Conservation (phyloP, 1,139 yeast genomes). For the Kodamaea derodonti region DNA sequence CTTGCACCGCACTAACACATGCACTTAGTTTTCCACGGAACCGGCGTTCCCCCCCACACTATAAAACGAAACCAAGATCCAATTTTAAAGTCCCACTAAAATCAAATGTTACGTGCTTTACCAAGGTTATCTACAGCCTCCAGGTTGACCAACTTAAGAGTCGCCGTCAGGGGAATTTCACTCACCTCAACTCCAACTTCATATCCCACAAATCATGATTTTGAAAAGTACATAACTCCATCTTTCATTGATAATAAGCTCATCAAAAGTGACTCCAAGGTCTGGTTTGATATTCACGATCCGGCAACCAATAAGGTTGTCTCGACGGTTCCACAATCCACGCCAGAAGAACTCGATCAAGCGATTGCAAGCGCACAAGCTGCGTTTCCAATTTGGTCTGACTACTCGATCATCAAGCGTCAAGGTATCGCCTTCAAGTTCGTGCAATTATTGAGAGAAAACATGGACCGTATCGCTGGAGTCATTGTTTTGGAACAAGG, state of each 20-base stretch:
- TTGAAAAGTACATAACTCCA: slow-evolving; percentile 51
- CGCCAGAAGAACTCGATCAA: slow-evolving; percentile 59
- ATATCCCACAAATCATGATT: slow-evolving; percentile 48
- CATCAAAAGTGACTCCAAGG: slow-evolving; percentile 49
- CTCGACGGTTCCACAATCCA: slow-evolving; percentile 69
- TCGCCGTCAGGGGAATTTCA: no score
- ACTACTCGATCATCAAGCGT: slow-evolving; percentile 59
- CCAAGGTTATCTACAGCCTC: no score
- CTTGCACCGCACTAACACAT: no score
- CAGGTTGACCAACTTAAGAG: no score
- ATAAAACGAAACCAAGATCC: no score
- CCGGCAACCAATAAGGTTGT: slow-evolving; percentile 73
- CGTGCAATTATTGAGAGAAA: slow-evolving; percentile 61
- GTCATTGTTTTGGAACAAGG: slow-evolving; percentile 79
- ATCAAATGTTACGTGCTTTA: no score
- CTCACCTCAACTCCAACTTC: slow-evolving; percentile 28
- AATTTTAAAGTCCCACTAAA: no score
- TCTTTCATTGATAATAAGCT: slow-evolving; percentile 57
- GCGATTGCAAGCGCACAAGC: slow-evolving; percentile 65
- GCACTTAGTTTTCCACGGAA: no score
- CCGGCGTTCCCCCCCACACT: no score
- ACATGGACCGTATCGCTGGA: slow-evolving; percentile 70
- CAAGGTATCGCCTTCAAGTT: slow-evolving; percentile 75
- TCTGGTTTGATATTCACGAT: slow-evolving; percentile 72
- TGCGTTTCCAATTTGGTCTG: slow-evolving; percentile 60